Percentiles rank a stretch among this genome's conserved stretches.
Conservation (phyloP, 192 early-diverging fungal genomes). For the Entomortierella lignicola region DNA sequence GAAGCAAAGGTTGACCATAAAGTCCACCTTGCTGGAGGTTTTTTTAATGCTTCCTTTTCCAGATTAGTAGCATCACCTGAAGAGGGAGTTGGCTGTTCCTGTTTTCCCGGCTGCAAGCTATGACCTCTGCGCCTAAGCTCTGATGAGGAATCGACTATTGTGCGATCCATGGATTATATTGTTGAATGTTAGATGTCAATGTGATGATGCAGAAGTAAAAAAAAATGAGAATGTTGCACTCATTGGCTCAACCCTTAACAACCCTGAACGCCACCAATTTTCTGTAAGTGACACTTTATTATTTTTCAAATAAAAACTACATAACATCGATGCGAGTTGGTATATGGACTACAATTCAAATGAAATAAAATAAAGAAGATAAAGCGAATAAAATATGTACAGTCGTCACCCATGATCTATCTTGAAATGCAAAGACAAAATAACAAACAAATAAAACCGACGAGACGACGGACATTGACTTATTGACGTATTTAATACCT, state of each 20-base stretch:
- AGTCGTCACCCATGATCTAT: slow-evolving; percentile 4
- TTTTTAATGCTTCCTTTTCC: background rate
- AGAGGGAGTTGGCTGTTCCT: background rate
- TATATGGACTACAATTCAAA: background rate
- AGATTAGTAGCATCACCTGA: background rate
- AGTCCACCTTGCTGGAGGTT: background rate
- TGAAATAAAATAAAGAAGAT: background rate
- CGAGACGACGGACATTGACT: background rate
- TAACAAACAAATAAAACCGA: background rate
- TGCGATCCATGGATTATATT: background rate
- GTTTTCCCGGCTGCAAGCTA: background rate
- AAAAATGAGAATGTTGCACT: background rate
- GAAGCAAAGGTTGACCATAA: slow-evolving; percentile 26
- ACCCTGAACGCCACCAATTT: background rate
- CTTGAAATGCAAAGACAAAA: background rate
- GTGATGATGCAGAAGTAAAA: background rate
- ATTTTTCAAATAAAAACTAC: no score
- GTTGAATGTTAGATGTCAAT: background rate
- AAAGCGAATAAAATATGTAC: slow-evolving; percentile 13
- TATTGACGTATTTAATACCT: slow-evolving; percentile 15
- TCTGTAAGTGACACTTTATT: background rate
- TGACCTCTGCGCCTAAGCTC: slow-evolving; percentile 1
- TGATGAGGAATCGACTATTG: background rate
- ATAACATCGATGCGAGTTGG: no score
- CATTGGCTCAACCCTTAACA: background rate